Percentiles rank a stretch among this genome's conserved stretches.
phyloP scores from a whole-genome alignment of 176 grass and related monocot species.

The Alopecurus myosuroides region DNA sequence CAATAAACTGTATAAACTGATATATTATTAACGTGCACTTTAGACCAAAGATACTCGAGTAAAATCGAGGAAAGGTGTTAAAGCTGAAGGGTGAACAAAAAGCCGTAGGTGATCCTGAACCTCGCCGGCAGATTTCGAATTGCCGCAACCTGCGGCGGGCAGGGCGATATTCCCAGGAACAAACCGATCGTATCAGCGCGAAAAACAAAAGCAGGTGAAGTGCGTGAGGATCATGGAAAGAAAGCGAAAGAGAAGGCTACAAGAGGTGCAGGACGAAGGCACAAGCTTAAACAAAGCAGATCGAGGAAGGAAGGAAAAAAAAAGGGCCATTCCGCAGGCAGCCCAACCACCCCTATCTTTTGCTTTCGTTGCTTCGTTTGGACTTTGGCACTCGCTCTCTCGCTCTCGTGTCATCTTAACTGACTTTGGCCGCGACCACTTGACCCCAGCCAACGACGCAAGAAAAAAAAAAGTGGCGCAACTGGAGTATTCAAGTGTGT shows the following conservation, averaged over 20 bases:
- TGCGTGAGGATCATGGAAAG: not conserved
- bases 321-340: not conserved
- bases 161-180: conserved; percentile 26
- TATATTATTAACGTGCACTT: conserved; percentile 1
- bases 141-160: not conserved
- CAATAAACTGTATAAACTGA: not conserved
- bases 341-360: conserved; percentile 50
- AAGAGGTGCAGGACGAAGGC: conserved; percentile 8
- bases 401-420: conserved; percentile 18
- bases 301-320: conserved; percentile 36
- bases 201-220: conserved; percentile 41
- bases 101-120: not conserved
- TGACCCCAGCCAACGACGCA: conserved; percentile 14
- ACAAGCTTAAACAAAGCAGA: conserved; percentile 8
- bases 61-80: conserved; percentile 17
- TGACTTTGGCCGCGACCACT: conserved; percentile 22
- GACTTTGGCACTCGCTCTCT: conserved; percentile 39
- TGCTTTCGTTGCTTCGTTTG: conserved; percentile 74
- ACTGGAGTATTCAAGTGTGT: not conserved
- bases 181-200: conserved; percentile 40
- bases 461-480: not conserved
- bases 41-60: not conserved
- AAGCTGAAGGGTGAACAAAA: not conserved
- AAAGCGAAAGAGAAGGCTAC: not conserved
- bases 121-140: conserved; percentile 21